A percentile compares a stretch with the other conserved stretches of the same genome.
These are phyloP conservation scores for Fusarium albosuccineum DNA, from an alignment of 2,329 filamentous ascomycete species.

Conservation along the genomic window DNA sequence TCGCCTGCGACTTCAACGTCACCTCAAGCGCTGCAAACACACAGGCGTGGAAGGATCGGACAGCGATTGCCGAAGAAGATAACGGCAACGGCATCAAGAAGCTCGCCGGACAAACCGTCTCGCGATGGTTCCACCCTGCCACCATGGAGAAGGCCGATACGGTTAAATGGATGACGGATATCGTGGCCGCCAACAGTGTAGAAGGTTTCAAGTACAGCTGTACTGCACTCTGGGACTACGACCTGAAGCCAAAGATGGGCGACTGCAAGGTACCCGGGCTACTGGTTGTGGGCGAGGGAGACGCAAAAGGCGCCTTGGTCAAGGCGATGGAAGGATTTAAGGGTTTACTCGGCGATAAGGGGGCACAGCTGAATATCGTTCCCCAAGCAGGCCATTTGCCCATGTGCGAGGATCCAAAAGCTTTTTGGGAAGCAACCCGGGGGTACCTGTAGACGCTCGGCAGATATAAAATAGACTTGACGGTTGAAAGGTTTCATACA, in stretches of 20 bases:
- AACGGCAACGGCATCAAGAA: slow-evolving; percentile 71
- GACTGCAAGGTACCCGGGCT: slow-evolving; percentile 69
- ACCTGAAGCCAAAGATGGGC: slow-evolving; percentile 70
- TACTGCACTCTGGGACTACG: slow-evolving; percentile 78
- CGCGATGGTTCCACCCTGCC: slow-evolving; percentile 81
- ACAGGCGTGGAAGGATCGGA: slow-evolving; percentile 83
- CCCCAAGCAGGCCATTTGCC: slow-evolving; percentile 83
- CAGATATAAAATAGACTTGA: background rate
- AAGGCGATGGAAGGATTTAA: slow-evolving; percentile 85
- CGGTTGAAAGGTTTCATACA: background rate
- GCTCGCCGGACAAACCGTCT: slow-evolving; percentile 78
- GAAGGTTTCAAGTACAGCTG: slow-evolving; percentile 77
- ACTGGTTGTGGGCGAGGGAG: slow-evolving; percentile 79
- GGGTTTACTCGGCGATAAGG: slow-evolving; percentile 65
- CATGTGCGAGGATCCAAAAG: slow-evolving; percentile 81
- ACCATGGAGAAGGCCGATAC: slow-evolving; percentile 60
- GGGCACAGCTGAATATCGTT: slow-evolving; percentile 73
- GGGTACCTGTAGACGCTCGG: slow-evolving; percentile 62
- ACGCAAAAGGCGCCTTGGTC: slow-evolving; percentile 78
- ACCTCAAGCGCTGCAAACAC: slow-evolving; percentile 80
- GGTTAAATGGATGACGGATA: slow-evolving; percentile 71
- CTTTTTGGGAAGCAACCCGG: slow-evolving; percentile 74
- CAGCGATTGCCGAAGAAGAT: slow-evolving; percentile 72
- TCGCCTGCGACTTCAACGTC: slow-evolving; percentile 84
- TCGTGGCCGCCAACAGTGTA: slow-evolving; percentile 78